Percentiles rank a stretch among this genome's conserved stretches.
Evolutionary conservation across 2,329 filamentous ascomycete species (phyloP).

Genomic region (Phaeosphaeriaceae sp.): DNA sequence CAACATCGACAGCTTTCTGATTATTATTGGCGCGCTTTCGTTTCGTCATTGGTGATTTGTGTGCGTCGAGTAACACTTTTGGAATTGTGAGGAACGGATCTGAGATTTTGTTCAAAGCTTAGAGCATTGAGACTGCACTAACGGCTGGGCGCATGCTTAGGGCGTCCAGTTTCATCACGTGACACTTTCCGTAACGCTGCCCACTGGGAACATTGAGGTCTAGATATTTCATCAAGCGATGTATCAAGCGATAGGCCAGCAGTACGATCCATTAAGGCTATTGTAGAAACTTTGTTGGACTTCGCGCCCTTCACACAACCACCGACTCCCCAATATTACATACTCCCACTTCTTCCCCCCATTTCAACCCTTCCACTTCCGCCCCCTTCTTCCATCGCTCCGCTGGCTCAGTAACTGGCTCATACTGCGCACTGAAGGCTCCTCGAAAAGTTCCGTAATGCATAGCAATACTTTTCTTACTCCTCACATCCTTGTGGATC

Average conservation of each 20-base stretch:
- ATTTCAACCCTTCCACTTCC: conserved; percentile 51
- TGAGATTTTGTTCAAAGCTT: not conserved
- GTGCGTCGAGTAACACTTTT: not conserved
- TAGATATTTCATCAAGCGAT: too few species aligned
- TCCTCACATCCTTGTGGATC: conserved; percentile 56
- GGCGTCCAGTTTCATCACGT: not conserved
- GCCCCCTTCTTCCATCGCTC: conserved; percentile 53
- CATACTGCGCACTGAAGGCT: conserved; percentile 53
- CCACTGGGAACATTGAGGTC: too few species aligned
- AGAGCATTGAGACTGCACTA: not conserved
- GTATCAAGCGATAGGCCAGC: too few species aligned
- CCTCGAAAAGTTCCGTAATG: conserved; percentile 59
- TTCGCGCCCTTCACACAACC: conserved; percentile 25
- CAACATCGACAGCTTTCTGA: conserved; percentile 27
- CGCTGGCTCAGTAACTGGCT: conserved; percentile 58
- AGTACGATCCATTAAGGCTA: too few species aligned
- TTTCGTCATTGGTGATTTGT: conserved; percentile 32
- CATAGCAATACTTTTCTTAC: conserved; percentile 59
- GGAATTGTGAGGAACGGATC: not conserved
- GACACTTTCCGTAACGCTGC: not conserved
- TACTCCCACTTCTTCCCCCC: conserved; percentile 45
- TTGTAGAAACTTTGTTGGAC: too few species aligned
- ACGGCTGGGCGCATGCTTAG: not conserved
- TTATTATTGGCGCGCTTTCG: conserved; percentile 34
- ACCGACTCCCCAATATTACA: conserved; percentile 59